These are phyloP conservation scores for Picochlorum sp. DNA, from an alignment of 139 green algal genomes.

Conservation along the genomic window DNA sequence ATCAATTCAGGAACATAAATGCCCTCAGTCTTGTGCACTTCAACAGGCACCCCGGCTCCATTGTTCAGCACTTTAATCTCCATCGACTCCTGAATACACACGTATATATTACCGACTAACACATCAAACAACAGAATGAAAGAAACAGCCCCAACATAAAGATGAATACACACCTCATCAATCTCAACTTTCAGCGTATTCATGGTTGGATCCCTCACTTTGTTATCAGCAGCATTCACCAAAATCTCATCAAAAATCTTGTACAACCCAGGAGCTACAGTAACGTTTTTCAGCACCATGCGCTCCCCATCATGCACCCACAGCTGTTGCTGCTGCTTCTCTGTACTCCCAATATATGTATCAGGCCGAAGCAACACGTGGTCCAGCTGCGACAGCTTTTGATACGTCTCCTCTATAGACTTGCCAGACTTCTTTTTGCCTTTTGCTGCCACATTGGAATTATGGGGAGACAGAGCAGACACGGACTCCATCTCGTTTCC, in stretches of 20 bases:
- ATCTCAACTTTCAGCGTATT: conserved; percentile 80
- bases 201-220: conserved; percentile 89
- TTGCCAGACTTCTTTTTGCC: conserved; percentile 7
- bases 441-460: neutral
- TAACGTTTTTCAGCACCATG: conserved; percentile 56
- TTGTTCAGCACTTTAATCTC: conserved; percentile 91
- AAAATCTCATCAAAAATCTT: conserved; percentile 99
- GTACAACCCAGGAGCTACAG: conserved; percentile 90
- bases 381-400: conserved; percentile 97
- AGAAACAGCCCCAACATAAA: too few species aligned
- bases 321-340: conserved; percentile 74
- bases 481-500: conserved; percentile 10
- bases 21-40: conserved; percentile 89
- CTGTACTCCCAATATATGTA: conserved; percentile 93
- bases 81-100: conserved; percentile 46
- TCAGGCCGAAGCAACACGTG: conserved; percentile 97
- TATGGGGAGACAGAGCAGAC: conserved; percentile 11
- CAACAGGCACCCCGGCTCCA: conserved; percentile 88
- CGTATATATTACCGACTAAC: neutral
- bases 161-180: conserved; percentile 56
- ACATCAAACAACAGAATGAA: neutral
- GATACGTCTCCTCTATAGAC: conserved; percentile 90
- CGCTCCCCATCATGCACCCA: conserved; percentile 86
- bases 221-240: conserved; percentile 99
- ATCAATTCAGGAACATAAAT: conserved; percentile 98